phyloP scores from a whole-genome alignment of 768 basidiomycete species.

The Trametes cubensis region DNA sequence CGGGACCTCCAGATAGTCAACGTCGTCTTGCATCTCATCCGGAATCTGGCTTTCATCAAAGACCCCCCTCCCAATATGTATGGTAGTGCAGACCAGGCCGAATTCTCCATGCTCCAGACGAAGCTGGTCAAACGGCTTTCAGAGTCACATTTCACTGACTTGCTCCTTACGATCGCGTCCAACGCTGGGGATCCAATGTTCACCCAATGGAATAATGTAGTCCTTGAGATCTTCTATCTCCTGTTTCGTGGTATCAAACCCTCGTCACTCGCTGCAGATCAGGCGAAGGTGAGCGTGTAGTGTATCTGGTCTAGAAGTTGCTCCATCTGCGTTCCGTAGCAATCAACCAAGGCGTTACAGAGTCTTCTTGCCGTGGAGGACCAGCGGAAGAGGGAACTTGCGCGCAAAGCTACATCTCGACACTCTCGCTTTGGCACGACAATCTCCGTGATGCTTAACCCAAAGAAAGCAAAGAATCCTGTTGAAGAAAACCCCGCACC shows the following conservation, averaged over 20 bases:
- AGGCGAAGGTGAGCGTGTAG: conserved; percentile 56
- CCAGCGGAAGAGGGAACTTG: conserved; percentile 56
- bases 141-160: conserved; percentile 71
- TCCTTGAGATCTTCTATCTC: conserved; percentile 92
- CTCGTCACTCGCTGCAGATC: conserved; percentile 55
- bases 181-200: conserved; percentile 80
- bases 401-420: conserved; percentile 64
- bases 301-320: conserved; percentile 3
- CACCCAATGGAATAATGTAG: conserved; percentile 83
- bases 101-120: conserved; percentile 77
- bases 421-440: conserved; percentile 98
- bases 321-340: conserved; percentile 43
- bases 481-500: conserved; percentile 28
- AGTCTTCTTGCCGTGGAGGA: conserved; percentile 80
- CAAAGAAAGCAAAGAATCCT: conserved; percentile 43
- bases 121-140: conserved; percentile 71
- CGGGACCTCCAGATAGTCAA: conserved; percentile 87
- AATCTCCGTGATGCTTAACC: conserved; percentile 74
- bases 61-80: conserved; percentile 76
- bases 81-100: conserved; percentile 76
- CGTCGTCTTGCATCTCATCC: conserved; percentile 83
- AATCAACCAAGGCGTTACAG: conserved; percentile 68
- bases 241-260: conserved; percentile 83
- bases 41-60: conserved; percentile 94
- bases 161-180: conserved; percentile 84